Conservation (phyloP, 441 rosid genomes). For the Breynia disticha region DNA sequence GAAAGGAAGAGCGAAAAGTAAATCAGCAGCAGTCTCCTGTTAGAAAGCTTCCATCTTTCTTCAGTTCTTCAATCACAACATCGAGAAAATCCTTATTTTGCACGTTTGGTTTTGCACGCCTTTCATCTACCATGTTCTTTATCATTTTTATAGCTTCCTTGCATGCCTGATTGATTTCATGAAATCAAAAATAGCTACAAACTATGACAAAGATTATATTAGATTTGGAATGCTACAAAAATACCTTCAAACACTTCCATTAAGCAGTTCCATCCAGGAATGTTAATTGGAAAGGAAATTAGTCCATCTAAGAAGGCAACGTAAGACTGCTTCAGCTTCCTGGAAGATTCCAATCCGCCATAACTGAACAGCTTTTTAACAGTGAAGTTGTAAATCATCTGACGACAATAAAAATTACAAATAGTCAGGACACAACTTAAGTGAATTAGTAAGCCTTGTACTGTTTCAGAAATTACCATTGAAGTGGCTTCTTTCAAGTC, state of each 20-base stretch:
- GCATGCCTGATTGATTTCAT: conserved; percentile 16
- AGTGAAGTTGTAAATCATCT: conserved; percentile 27
- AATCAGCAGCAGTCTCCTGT: conserved; percentile 26
- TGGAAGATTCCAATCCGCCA: conserved; percentile 7
- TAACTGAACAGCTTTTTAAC: conserved; percentile 23
- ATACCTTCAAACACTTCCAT: conserved; percentile 29
- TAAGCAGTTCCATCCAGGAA: conserved; percentile 36
- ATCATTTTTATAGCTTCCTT: conserved; percentile 21
- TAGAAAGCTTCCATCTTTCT: conserved; percentile 18
- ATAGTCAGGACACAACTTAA: neutral
- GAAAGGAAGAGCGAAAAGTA: conserved; percentile 27
- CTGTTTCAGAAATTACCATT: neutral
- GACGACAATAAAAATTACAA: neutral
- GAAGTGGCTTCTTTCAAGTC: conserved; percentile 23
- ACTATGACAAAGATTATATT: too few species aligned
- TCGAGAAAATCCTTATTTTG: conserved; percentile 24
- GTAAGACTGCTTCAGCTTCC: conserved; percentile 19
- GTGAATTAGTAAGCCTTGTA: neutral
- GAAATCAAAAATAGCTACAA: too few species aligned
- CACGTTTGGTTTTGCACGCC: conserved; percentile 11
- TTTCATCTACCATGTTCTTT: conserved; percentile 18
- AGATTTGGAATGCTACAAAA: too few species aligned
- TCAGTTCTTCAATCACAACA: conserved; percentile 20
- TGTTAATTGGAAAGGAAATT: conserved; percentile 30
- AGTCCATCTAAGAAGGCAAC: conserved; percentile 25